These are phyloP conservation scores for Schizochytrium sp. DNA, from an alignment of 108 stramenopile genomes.

Conservation along the genomic window DNA sequence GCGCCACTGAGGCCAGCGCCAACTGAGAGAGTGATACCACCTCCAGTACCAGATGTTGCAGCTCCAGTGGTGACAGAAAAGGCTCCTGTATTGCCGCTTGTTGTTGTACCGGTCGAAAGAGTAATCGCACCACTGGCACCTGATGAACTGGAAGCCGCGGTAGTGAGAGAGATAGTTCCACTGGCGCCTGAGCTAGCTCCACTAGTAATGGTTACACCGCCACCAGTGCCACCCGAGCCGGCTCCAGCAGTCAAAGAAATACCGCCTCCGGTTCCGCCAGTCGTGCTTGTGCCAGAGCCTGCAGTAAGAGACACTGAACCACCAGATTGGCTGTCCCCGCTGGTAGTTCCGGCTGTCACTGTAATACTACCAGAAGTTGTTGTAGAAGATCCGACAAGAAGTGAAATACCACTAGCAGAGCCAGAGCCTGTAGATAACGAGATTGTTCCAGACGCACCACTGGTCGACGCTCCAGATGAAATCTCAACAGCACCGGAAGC, in stretches of 20 bases:
- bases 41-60: background rate
- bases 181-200: background rate
- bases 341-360: background rate
- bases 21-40: background rate
- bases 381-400: background rate
- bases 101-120: slow-evolving; percentile 1
- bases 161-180: slow-evolving; percentile 17
- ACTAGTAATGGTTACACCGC: background rate
- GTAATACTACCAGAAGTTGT: background rate
- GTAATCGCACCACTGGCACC: slow-evolving; percentile 25
- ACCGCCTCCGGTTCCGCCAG: background rate
- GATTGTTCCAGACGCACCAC: background rate
- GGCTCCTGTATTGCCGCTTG: background rate
- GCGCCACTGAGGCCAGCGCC: slow-evolving; percentile 7
- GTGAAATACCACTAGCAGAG: background rate
- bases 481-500: background rate
- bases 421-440: background rate
- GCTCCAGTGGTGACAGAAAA: slow-evolving; percentile 16
- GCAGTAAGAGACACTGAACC: background rate
- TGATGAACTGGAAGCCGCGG: background rate
- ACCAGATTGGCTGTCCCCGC: background rate
- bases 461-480: background rate
- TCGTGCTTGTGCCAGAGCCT: background rate
- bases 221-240: background rate
- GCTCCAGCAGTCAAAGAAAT: background rate